Evolutionary conservation across 2,329 filamentous ascomycete genomes (phyloP).

Genomic region (Talaromyces sp.): DNA sequence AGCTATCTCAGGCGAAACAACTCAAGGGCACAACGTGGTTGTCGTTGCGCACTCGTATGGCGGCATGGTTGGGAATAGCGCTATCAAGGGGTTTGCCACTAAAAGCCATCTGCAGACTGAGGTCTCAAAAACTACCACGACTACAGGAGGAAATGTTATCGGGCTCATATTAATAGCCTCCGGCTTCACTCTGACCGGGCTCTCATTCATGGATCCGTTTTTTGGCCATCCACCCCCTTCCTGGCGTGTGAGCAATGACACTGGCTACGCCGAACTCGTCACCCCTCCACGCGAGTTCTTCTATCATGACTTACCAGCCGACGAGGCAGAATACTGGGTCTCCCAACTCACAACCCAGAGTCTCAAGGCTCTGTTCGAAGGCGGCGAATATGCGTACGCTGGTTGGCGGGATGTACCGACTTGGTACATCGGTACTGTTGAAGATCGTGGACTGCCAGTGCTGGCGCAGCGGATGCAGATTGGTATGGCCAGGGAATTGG

Average conservation of each 20-base stretch:
- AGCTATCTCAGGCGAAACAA: slow-evolving; percentile 37
- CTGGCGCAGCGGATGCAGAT: slow-evolving; percentile 40
- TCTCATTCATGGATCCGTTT: slow-evolving; percentile 43
- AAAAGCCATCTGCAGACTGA: background rate
- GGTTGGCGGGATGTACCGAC: slow-evolving; percentile 50
- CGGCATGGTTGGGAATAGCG: slow-evolving; percentile 47
- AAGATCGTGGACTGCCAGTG: slow-evolving; percentile 44
- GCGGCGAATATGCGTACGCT: slow-evolving; percentile 43
- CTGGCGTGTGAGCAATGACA: slow-evolving; percentile 41
- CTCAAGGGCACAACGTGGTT: slow-evolving; percentile 43
- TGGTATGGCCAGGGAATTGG: slow-evolving; percentile 39
- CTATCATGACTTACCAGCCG: slow-evolving; percentile 50
- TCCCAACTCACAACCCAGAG: slow-evolving; percentile 42
- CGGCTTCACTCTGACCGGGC: slow-evolving; percentile 40
- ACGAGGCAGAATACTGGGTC: slow-evolving; percentile 46
- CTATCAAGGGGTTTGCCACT: slow-evolving; percentile 43
- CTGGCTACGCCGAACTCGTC: slow-evolving; percentile 43
- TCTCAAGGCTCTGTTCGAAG: slow-evolving; percentile 47
- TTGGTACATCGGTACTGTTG: slow-evolving; percentile 47
- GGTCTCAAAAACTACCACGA: background rate
- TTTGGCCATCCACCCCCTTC: slow-evolving; percentile 44
- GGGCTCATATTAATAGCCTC: slow-evolving; percentile 48
- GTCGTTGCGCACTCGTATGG: slow-evolving; percentile 52
- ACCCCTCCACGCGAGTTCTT: slow-evolving; percentile 42
- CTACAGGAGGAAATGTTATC: slow-evolving; percentile 38